Percentiles rank a stretch among this genome's conserved stretches.
Evolutionary conservation across 805 yeast genomes (phyloP).

Genomic region (Wickerhamomyces ciferrii): DNA sequence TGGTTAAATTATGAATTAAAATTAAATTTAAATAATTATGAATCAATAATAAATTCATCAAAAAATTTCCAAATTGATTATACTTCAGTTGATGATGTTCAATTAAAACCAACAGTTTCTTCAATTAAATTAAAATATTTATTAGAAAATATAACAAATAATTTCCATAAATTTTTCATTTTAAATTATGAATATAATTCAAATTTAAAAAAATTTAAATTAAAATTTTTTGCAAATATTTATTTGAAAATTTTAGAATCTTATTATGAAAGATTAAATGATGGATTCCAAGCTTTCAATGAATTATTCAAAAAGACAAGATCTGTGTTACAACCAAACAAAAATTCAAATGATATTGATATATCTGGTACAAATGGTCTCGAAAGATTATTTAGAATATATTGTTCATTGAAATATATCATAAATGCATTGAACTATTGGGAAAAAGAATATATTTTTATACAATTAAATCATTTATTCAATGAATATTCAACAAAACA

Average conservation of each 20-base stretch:
- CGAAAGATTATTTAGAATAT: conserved; percentile 22
- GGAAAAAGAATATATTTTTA: conserved; percentile 22
- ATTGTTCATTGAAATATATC: conserved; percentile 19
- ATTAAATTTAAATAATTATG: conserved; percentile 38
- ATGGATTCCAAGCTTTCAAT: conserved; percentile 23
- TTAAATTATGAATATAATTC: conserved; percentile 25
- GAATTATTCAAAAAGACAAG: conserved; percentile 14
- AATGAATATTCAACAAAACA: conserved; percentile 12
- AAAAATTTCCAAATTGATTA: conserved; percentile 42
- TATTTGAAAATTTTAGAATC: conserved; percentile 35
- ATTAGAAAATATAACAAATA: conserved; percentile 38
- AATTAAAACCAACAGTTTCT: conserved; percentile 35
- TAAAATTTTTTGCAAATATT: conserved; percentile 39
- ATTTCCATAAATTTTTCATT: conserved; percentile 24
- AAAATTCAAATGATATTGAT: conserved; percentile 10
- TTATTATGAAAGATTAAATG: conserved; percentile 27
- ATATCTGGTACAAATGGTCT: conserved; percentile 20
- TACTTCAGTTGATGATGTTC: conserved; percentile 27
- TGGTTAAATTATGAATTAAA: conserved; percentile 47
- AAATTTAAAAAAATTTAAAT: conserved; percentile 37
- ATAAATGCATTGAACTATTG: conserved; percentile 15
- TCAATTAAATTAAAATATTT: conserved; percentile 37
- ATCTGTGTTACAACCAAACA: conserved; percentile 6
- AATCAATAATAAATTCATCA: conserved; percentile 32
- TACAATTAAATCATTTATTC: conserved; percentile 18